Percentiles rank a stretch among this genome's conserved stretches.
These are phyloP conservation scores for Zygotorulaspora florentina DNA, from an alignment of 805 yeast species.

Conservation along the genomic window DNA sequence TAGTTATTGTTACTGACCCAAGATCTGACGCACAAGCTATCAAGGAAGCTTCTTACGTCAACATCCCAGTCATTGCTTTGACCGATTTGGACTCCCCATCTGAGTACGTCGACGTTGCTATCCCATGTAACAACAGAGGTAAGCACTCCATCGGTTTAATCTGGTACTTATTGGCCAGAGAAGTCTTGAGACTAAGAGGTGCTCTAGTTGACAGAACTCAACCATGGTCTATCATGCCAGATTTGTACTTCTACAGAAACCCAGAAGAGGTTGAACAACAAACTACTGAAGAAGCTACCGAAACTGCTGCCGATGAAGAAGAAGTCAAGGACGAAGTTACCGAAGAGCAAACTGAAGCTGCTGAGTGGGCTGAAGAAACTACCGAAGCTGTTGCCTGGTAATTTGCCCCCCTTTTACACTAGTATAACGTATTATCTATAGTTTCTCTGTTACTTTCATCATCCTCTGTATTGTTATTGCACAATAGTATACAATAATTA, in stretches of 20 bases:
- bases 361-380: slow-evolving; percentile 54
- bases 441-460: slow-evolving; percentile 16
- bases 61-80: slow-evolving; percentile 99
- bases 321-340: slow-evolving; percentile 78
- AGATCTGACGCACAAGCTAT: slow-evolving; percentile 99
- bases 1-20: slow-evolving; percentile 98
- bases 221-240: slow-evolving; percentile 99
- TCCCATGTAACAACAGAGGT: slow-evolving; percentile 99
- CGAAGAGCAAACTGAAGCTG: slow-evolving; percentile 60
- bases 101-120: slow-evolving; percentile 98
- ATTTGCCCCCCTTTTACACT: slow-evolving; percentile 14
- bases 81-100: slow-evolving; percentile 98
- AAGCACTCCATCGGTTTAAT: slow-evolving; percentile 98
- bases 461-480: slow-evolving; percentile 19
- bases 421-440: slow-evolving; percentile 20
- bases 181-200: slow-evolving; percentile 98
- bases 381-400: slow-evolving; percentile 35
- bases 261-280: slow-evolving; percentile 95
- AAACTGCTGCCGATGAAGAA: slow-evolving; percentile 63
- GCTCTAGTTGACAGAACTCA: slow-evolving; percentile 92
- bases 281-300: slow-evolving; percentile 63
- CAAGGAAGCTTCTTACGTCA: slow-evolving; percentile 99
- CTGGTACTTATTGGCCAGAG: slow-evolving; percentile 99
- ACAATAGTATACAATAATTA: slow-evolving; percentile 17
- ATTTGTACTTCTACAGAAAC: slow-evolving; percentile 99